Evolutionary conservation across 1,284 basidiomycete genomes (phyloP).

Genomic region (Moesziomyces globuligerus): DNA sequence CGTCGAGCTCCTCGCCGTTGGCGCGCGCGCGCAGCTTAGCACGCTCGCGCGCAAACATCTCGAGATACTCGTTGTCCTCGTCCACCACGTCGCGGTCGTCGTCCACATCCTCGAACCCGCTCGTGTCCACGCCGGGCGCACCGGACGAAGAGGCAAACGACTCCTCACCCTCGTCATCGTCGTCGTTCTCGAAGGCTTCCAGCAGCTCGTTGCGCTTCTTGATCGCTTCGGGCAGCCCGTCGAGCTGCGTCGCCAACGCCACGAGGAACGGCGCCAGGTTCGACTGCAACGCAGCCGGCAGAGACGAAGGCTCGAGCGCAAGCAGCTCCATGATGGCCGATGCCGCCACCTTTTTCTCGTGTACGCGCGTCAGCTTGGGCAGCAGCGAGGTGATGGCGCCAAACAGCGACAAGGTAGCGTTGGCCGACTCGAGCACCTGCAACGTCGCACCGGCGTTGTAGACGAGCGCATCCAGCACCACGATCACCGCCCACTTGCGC

Average conservation of each 20-base stretch:
- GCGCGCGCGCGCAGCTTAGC: conserved; percentile 54
- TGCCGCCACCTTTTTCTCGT: conserved; percentile 87
- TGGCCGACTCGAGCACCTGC: conserved; percentile 75
- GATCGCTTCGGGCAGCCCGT: conserved; percentile 57
- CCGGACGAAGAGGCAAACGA: conserved; percentile 27
- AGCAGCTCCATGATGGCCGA: conserved; percentile 72
- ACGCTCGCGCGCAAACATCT: conserved; percentile 62
- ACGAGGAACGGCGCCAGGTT: conserved; percentile 55
- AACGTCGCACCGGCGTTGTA: conserved; percentile 84
- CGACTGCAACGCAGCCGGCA: conserved; percentile 50
- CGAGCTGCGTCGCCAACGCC: conserved; percentile 52
- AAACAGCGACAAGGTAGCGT: conserved; percentile 78
- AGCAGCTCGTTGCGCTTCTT: conserved; percentile 55
- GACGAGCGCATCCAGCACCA: conserved; percentile 83
- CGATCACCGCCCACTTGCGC: conserved; percentile 81
- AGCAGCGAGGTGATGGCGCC: conserved; percentile 76
- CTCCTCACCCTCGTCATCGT: conserved; percentile 46
- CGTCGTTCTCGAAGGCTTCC: conserved; percentile 61
- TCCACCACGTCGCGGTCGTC: conserved; percentile 63
- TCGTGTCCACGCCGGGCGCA: conserved; percentile 21
- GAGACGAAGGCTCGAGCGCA: conserved; percentile 35
- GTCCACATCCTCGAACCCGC: conserved; percentile 49
- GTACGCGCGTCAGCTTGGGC: conserved; percentile 79
- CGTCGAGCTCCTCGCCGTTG: conserved; percentile 43
- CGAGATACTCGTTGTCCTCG: conserved; percentile 66